Base-by-base conservation (phyloP, 768 basidiomycete genomes). In the Serendipita sp. region DNA sequence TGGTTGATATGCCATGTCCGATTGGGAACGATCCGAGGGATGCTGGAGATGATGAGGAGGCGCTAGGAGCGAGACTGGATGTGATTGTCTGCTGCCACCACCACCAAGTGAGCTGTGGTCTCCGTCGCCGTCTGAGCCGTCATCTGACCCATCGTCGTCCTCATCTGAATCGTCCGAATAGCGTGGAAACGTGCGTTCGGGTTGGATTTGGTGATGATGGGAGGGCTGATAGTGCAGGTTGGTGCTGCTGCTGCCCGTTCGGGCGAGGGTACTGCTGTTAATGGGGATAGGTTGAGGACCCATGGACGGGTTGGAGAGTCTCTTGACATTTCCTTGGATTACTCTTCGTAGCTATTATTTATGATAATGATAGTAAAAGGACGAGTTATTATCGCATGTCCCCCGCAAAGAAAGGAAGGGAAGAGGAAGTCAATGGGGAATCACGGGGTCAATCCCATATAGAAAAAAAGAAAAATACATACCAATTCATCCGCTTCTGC, bases 401-500 rank as follows among this genome's bases (percentile, higher is more conserved):
- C 14, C 38, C 5, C 14, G 38, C 7, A 38, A 38, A 14, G 38
- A 5, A 14, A 14, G 38, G 38, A 14, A 14, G 38, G 14, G 14
- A 14, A 14, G 38, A 38, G 38, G 38, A 14, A 38, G 38, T 38
- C 38, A 38, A 38, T 38, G 38, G 5, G 38, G 38, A 38, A 38
- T 38, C 38, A 38, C 38, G 38, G 38, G 38, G 14, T n/a, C n/a
- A n/a, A n/a, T n/a, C n/a, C n/a, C n/a, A n/a, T n/a, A n/a, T n/a
- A n/a, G n/a, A n/a, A n/a, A n/a, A n/a, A n/a, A n/a, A n/a, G n/a
- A n/a, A n/a, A n/a, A n/a, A n/a, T n/a, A 38, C 38, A 38, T 31
- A 58, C 53, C 53, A 58, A 31, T 34, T 58, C 53, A 30, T 58
- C 53, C 9, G 53, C 53, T 26, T 58, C 53, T 58, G 53, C 26